These are phyloP conservation scores for Sugiyamaella americana DNA, from an alignment of 805 yeast species.

Conservation along the genomic window DNA sequence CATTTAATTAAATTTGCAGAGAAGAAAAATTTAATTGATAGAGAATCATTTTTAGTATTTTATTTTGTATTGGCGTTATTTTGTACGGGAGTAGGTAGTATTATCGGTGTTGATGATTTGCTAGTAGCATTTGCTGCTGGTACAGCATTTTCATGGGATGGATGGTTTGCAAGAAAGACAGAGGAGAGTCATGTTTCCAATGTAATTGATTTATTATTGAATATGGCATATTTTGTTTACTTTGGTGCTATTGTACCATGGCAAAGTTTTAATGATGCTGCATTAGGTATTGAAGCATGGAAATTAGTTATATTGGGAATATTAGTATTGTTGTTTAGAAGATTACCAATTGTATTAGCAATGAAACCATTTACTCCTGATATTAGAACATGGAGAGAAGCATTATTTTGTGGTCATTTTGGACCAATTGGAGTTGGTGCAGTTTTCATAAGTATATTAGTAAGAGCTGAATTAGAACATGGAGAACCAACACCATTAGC, in stretches of 20 bases:
- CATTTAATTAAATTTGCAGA: constrained; percentile 73
- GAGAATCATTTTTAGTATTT: constrained; percentile 83
- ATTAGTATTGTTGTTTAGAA: constrained; percentile 64
- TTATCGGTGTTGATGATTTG: constrained; percentile 83
- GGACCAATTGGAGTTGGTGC: constrained; percentile 98
- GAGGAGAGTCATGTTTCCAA: constrained; percentile 84
- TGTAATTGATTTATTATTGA: constrained; percentile 77
- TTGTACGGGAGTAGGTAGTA: constrained; percentile 85
- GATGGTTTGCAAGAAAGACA: constrained; percentile 75
- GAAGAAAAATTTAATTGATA: constrained; percentile 59
- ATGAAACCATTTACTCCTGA: constrained; percentile 80
- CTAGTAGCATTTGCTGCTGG: constrained; percentile 90
- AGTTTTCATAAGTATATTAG: constrained; percentile 72
- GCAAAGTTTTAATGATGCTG: constrained; percentile 61
- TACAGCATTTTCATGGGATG: constrained; percentile 91
- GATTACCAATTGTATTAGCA: constrained; percentile 75
- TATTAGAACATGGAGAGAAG: constrained; percentile 87
- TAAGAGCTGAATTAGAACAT: constrained; percentile 64
- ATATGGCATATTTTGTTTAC: constrained; percentile 81
- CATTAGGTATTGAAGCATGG: constrained; percentile 69
- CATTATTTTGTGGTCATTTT: constrained; percentile 88
- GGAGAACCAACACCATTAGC: constrained; percentile 53
- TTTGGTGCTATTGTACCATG: constrained; percentile 91
- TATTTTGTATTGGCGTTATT: constrained; percentile 75
- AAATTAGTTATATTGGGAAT: constrained; percentile 69